Conservation (phyloP, 768 basidiomycete genomes). For the Suillus decipiens region DNA sequence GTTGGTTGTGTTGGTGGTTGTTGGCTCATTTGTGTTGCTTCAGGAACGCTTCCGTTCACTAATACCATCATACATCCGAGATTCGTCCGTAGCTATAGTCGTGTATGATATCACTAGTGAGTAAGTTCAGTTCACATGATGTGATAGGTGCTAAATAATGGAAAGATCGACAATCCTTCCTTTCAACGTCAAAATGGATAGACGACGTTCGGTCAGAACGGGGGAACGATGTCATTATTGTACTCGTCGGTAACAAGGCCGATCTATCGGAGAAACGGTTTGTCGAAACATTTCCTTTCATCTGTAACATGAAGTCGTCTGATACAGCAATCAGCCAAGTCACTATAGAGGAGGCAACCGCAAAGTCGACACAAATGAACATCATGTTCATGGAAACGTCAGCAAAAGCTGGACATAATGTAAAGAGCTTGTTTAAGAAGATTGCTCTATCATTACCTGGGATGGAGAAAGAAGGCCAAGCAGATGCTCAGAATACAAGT, state of each 20-base stretch:
- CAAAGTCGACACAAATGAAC: conserved; percentile 84
- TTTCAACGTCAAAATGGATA: conserved; percentile 99
- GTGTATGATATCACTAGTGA: conserved; percentile 98
- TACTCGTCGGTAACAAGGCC: conserved; percentile 98
- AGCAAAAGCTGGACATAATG: conserved; percentile 98
- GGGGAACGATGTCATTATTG: conserved; percentile 97
- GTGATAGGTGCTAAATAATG: conserved; percentile 9
- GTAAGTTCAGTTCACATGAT: conserved; percentile 31
- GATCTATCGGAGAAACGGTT: conserved; percentile 98
- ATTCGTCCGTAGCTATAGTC: conserved; percentile 98
- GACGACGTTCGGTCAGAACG: conserved; percentile 98
- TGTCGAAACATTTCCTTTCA: conserved; percentile 27
- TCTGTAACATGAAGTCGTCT: conserved; percentile 6
- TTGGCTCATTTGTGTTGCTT: conserved; percentile 10
- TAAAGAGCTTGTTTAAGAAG: conserved; percentile 98
- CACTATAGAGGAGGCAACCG: conserved; percentile 95
- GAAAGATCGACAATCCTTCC: conserved; percentile 93
- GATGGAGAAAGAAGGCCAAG: conserved; percentile 81
- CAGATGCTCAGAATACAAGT: conserved; percentile 56
- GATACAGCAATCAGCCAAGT: conserved; percentile 71
- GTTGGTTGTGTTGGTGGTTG: neutral
- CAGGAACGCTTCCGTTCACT: conserved; percentile 97
- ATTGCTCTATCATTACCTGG: conserved; percentile 98
- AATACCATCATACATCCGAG: conserved; percentile 98
- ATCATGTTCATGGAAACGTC: conserved; percentile 99